Conservation (phyloP, 768 basidiomycete species). For the Kwoniella sp. region DNA sequence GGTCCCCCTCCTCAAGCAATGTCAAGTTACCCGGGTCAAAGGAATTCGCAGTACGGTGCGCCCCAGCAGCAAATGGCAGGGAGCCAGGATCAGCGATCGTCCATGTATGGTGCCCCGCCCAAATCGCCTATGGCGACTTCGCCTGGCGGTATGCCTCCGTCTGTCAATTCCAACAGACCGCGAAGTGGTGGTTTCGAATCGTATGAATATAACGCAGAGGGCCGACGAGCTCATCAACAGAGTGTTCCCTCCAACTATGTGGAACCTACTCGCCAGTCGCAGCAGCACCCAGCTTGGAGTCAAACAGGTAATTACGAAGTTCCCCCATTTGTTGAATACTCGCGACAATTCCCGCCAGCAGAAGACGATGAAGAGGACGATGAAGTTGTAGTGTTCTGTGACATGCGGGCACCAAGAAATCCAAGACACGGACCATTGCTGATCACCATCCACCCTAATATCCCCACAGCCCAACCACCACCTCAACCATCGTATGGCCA, state of each 20-base stretch:
- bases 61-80: slow-evolving; percentile 24
- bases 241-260: neutral
- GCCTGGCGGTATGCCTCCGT: slow-evolving; percentile 6
- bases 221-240: neutral
- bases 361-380: too few species aligned
- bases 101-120: slow-evolving; percentile 16
- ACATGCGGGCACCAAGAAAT: too few species aligned
- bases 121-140: slow-evolving; percentile 26
- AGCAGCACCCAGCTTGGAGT: neutral
- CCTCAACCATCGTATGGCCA: slow-evolving; percentile 17
- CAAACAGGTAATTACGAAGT: neutral
- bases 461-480: slow-evolving; percentile 8
- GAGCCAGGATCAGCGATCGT: slow-evolving; percentile 11
- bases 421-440: too few species aligned
- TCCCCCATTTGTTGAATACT: too few species aligned
- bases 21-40: slow-evolving; percentile 11
- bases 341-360: too few species aligned
- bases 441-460: too few species aligned
- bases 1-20: slow-evolving; percentile 10
- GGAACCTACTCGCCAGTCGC: neutral
- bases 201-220: neutral
- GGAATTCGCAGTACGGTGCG: slow-evolving; percentile 5
- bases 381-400: too few species aligned
- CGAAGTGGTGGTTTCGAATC: neutral
- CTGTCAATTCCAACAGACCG: slow-evolving; percentile 27